A percentile compares a stretch with the other conserved stretches of the same genome.
phyloP scores from a whole-genome alignment of 345 rosid genomes.

The Streptanthus diversifolius region DNA sequence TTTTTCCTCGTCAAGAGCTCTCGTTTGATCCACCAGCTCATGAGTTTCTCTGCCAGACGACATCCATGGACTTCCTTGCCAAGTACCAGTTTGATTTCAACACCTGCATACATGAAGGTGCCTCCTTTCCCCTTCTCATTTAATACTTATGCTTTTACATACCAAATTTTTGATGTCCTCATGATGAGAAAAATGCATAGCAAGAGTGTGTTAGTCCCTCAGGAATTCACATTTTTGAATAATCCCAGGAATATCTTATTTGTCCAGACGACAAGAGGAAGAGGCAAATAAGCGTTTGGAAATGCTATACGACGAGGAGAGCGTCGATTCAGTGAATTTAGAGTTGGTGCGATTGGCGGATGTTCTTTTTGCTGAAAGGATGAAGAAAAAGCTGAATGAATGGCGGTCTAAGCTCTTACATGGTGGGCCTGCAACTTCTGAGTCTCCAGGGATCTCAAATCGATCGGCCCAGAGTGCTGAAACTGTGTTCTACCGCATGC shows the following conservation, averaged over 20 bases:
- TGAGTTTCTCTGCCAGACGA: slow-evolving; percentile 85
- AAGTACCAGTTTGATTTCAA: slow-evolving; percentile 92
- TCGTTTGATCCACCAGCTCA: slow-evolving; percentile 44
- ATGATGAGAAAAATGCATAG: not conserved
- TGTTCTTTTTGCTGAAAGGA: slow-evolving; percentile 76
- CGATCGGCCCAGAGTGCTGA: slow-evolving; percentile 41
- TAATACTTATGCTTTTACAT: not conserved
- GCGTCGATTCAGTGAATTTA: slow-evolving; percentile 31
- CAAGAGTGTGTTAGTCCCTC: slow-evolving; percentile 2
- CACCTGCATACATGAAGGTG: slow-evolving; percentile 75
- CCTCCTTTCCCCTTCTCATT: not conserved
- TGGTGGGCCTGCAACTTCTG: slow-evolving; percentile 30
- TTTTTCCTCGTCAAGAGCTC: slow-evolving; percentile 73
- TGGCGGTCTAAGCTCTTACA: slow-evolving; percentile 61
- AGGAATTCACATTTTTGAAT: slow-evolving; percentile 40
- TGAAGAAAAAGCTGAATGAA: slow-evolving; percentile 56
- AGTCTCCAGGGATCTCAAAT: slow-evolving; percentile 17
- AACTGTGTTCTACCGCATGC: slow-evolving; percentile 63
- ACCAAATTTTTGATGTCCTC: not conserved
- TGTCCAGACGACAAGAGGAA: slow-evolving; percentile 80
- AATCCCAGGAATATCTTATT: slow-evolving; percentile 87
- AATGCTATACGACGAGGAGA: slow-evolving; percentile 30
- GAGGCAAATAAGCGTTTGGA: slow-evolving; percentile 46
- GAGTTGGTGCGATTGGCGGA: slow-evolving; percentile 50
- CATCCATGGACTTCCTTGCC: slow-evolving; percentile 83